Conservation (phyloP, 306 rosid species). For the Vachellia pachyceras region DNA sequence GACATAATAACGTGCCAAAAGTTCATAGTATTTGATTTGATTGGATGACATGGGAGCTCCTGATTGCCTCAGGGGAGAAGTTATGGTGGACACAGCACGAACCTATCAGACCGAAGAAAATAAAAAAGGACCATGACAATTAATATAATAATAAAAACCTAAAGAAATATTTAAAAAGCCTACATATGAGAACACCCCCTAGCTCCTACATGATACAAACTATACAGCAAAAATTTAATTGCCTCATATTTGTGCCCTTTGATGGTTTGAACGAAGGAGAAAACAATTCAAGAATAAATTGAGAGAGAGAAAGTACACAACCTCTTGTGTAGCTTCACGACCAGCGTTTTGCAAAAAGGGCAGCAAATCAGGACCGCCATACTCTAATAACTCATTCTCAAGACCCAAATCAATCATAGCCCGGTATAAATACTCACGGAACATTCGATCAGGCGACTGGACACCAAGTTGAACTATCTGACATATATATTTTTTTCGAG, state of each 20-base stretch:
- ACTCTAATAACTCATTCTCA: constrained; percentile 88
- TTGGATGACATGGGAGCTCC: constrained; percentile 65
- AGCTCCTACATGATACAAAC: constrained; percentile 32
- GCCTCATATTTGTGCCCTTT: constrained; percentile 28
- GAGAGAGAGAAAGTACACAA: constrained; percentile 42
- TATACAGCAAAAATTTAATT: constrained; percentile 21
- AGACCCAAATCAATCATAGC: constrained; percentile 97
- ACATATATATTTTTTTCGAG: constrained; percentile 73
- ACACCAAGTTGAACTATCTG: constrained; percentile 98
- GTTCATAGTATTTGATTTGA: constrained; percentile 83
- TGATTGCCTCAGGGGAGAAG: constrained; percentile 68
- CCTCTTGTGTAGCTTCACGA: constrained; percentile 79
- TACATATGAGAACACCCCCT: neutral
- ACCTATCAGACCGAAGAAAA: constrained; percentile 52
- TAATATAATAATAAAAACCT: constrained; percentile 21
- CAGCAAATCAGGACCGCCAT: constrained; percentile 95
- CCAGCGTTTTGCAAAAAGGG: constrained; percentile 90
- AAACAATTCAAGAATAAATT: constrained; percentile 31
- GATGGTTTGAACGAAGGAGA: constrained; percentile 12
- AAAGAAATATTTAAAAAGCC: constrained; percentile 3
- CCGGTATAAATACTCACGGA: constrained; percentile 84
- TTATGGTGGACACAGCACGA: constrained; percentile 66
- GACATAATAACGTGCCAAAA: constrained; percentile 90
- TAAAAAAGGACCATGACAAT: constrained; percentile 37
- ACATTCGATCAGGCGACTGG: constrained; percentile 87